Evolutionary conservation across 2,329 filamentous ascomycete species (phyloP).

Genomic region (Westerdykella aurantiaca): DNA sequence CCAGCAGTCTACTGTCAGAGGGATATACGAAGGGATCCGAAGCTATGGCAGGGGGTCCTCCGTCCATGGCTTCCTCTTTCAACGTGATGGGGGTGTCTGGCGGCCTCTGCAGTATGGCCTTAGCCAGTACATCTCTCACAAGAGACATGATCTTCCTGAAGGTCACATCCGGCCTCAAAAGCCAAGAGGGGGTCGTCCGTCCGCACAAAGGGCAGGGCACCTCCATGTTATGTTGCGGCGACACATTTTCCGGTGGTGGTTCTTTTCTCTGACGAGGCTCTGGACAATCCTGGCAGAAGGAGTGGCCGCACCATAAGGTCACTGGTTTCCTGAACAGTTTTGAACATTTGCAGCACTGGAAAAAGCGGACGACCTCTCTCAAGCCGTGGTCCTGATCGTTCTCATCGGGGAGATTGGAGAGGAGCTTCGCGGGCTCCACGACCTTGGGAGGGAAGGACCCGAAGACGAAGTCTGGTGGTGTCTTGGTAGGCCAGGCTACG

Average conservation of each 20-base stretch:
- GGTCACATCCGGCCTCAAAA: slow-evolving; percentile 72
- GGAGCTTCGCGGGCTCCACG: not conserved
- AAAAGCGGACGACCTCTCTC: slow-evolving; percentile 61
- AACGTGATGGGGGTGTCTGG: slow-evolving; percentile 28
- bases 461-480: not conserved
- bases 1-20: slow-evolving; percentile 55
- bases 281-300: slow-evolving; percentile 69
- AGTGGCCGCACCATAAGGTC: slow-evolving; percentile 75
- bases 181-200: slow-evolving; percentile 67
- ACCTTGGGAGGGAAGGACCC: not conserved
- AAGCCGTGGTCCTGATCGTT: slow-evolving; percentile 44
- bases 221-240: slow-evolving; percentile 59
- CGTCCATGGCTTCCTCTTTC: slow-evolving; percentile 34
- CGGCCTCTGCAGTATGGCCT: slow-evolving; percentile 29
- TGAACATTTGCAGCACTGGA: slow-evolving; percentile 74
- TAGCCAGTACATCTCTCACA: slow-evolving; percentile 46
- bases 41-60: not conserved
- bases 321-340: slow-evolving; percentile 61
- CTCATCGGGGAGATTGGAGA: not conserved
- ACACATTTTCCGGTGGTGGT: slow-evolving; percentile 72
- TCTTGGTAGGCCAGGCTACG: not conserved
- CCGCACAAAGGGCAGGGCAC: slow-evolving; percentile 73
- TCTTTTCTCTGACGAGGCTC: slow-evolving; percentile 59
- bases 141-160: slow-evolving; percentile 62
- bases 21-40: slow-evolving; percentile 36